Percentiles rank a stretch among this genome's conserved stretches.
Evolutionary conservation across 2,329 filamentous ascomycete genomes (phyloP).

Genomic region (Sclerotinia sclerotiorum): DNA sequence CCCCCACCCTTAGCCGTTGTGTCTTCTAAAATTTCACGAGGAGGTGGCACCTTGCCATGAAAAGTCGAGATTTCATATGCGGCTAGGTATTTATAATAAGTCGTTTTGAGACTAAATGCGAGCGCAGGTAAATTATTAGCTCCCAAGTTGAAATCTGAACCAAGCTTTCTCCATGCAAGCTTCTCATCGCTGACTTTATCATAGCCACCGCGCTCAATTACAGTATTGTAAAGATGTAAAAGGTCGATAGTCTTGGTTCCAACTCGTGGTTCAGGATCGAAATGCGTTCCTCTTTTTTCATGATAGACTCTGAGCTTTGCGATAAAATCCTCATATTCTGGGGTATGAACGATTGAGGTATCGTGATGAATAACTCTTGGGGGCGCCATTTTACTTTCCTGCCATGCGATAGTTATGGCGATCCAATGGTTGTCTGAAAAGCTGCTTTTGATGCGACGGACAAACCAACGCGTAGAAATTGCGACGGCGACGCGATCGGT

Average conservation of each 20-base stretch:
- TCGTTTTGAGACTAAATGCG: constrained; percentile 81
- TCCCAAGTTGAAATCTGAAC: constrained; percentile 69
- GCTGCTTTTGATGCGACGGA: constrained; percentile 19
- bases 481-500: constrained; percentile 27
- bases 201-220: constrained; percentile 78
- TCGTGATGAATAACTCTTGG: constrained; percentile 29
- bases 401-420: constrained; percentile 29
- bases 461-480: constrained; percentile 23
- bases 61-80: constrained; percentile 82
- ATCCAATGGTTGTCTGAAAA: constrained; percentile 24
- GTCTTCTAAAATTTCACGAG: constrained; percentile 83
- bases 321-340: constrained; percentile 79
- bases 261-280: constrained; percentile 80
- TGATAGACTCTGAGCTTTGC: constrained; percentile 71
- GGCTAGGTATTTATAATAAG: constrained; percentile 86
- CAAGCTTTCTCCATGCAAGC: constrained; percentile 80
- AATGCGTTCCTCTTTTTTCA: constrained; percentile 71
- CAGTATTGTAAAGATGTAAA: constrained; percentile 73
- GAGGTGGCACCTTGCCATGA: constrained; percentile 78
- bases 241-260: constrained; percentile 75
- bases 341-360: constrained; percentile 46
- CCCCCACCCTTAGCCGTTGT: constrained; percentile 74
- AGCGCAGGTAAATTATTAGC: constrained; percentile 76
- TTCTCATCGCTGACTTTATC: constrained; percentile 82
- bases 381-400: constrained; percentile 35